phyloP scores from a whole-genome alignment of 2,329 filamentous ascomycete genomes.

The Aaosphaeria arxii region DNA sequence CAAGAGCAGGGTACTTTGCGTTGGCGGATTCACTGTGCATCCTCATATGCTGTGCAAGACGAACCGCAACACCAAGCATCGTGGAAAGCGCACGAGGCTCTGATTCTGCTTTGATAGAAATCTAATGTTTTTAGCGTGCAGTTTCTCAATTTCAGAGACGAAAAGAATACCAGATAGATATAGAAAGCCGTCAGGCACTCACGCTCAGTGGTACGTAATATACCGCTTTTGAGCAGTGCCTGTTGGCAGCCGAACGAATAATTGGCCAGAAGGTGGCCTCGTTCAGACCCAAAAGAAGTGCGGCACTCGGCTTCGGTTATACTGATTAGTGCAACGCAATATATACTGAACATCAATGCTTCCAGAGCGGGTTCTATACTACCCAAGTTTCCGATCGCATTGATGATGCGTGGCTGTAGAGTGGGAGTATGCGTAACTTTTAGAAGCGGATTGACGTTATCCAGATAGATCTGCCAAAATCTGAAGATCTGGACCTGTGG shows the following conservation, averaged over 20 bases:
- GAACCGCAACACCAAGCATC: conserved; percentile 55
- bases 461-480: conserved; percentile 73
- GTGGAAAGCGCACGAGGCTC: conserved; percentile 51
- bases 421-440: conserved; percentile 28
- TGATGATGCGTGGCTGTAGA: conserved; percentile 56
- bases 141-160: conserved; percentile 2
- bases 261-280: conserved; percentile 51
- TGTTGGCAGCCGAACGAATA: conserved; percentile 63
- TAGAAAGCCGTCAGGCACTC: conserved; percentile 53
- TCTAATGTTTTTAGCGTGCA: conserved; percentile 39
- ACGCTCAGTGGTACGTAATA: conserved; percentile 53
- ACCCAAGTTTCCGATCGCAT: conserved; percentile 55
- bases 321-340: conserved; percentile 40
- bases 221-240: conserved; percentile 57
- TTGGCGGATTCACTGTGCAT: conserved; percentile 56
- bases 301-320: conserved; percentile 56
- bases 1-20: conserved; percentile 52
- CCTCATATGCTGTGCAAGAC: conserved; percentile 59
- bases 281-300: conserved; percentile 51
- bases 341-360: conserved; percentile 44
- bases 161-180: conserved; percentile 50
- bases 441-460: conserved; percentile 30
- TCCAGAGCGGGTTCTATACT: conserved; percentile 55
- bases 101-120: conserved; percentile 51
- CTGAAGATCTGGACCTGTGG: conserved; percentile 63